Conservation (phyloP, 2,329 filamentous ascomycete species). For the Scedosporium apiospermum region DNA sequence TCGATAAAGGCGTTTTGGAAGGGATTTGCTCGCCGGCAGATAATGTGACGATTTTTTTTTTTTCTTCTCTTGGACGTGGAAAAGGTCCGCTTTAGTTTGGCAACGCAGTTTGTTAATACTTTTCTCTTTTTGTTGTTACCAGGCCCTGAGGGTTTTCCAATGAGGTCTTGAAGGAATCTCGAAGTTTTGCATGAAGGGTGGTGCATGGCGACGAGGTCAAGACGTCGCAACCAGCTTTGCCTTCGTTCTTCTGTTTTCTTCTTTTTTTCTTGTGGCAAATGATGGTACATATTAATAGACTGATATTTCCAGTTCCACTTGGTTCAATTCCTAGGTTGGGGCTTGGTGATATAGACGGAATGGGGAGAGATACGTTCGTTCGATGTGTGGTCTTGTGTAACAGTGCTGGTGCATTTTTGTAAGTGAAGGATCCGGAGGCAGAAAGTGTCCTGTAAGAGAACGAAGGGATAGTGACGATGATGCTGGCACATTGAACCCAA, state of each 20-base stretch:
- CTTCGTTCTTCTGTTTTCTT: not conserved
- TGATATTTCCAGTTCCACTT: not conserved
- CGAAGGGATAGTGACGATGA: no score
- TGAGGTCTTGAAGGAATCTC: not conserved
- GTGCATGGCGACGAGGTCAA: not conserved
- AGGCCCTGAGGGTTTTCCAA: not conserved
- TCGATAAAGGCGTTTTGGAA: no score
- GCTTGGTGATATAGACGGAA: not conserved
- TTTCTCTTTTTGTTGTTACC: not conserved
- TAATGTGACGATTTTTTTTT: constrained; percentile 4
- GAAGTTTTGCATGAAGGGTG: not conserved
- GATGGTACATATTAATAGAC: not conserved
- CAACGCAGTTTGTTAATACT: not conserved
- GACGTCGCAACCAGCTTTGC: not conserved
- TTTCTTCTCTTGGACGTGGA: constrained; percentile 7
- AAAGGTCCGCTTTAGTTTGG: not conserved
- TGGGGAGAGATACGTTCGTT: not conserved
- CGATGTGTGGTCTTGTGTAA: no score
- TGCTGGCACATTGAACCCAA: no score
- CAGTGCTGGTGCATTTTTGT: no score
- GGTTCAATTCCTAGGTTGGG: not conserved
- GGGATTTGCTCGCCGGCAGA: no score
- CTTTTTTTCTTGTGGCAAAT: not conserved
- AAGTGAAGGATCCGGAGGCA: no score
- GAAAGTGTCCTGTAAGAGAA: no score